A percentile compares a stretch with the other conserved stretches of the same genome.
These are phyloP conservation scores for Stevia rebaudiana DNA, from an alignment of 140 eudicot genomes.

Conservation along the genomic window DNA sequence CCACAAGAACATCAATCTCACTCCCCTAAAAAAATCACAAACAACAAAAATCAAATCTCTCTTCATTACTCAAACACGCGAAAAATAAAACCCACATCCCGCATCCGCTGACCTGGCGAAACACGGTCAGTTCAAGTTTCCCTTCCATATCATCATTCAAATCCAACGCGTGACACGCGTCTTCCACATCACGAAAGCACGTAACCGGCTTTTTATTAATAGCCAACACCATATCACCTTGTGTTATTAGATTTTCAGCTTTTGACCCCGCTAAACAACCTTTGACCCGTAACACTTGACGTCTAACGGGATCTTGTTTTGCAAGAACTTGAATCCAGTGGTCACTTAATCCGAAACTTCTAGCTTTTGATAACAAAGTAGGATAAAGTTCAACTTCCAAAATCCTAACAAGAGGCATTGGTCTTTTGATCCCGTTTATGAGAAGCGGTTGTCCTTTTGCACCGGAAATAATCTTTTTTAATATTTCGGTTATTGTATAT, in stretches of 20 bases:
- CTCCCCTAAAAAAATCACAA: conserved; percentile 47
- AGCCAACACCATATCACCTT: conserved; percentile 89
- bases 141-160: conserved; percentile 40
- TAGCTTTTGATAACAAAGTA: conserved; percentile 83
- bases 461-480: conserved; percentile 61
- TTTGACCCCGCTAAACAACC: conserved; percentile 94
- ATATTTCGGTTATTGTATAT: conserved; percentile 51
- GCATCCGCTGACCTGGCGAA: conserved; percentile 58
- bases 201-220: conserved; percentile 71
- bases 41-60: neutral
- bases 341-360: conserved; percentile 84
- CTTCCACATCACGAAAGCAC: conserved; percentile 74
- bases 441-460: conserved; percentile 64
- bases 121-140: conserved; percentile 58
- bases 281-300: conserved; percentile 83
- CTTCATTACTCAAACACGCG: neutral
- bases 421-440: conserved; percentile 65
- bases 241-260: conserved; percentile 66
- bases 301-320: conserved; percentile 77
- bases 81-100: neutral
- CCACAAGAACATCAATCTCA: conserved; percentile 63
- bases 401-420: conserved; percentile 68
- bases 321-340: conserved; percentile 78
- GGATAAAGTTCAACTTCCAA: conserved; percentile 93
- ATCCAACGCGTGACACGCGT: conserved; percentile 76